A percentile compares a stretch with the other conserved stretches of the same genome.
Evolutionary conservation across 805 yeast genomes (phyloP).

Genomic region (Komagataella pseudopastoris): DNA sequence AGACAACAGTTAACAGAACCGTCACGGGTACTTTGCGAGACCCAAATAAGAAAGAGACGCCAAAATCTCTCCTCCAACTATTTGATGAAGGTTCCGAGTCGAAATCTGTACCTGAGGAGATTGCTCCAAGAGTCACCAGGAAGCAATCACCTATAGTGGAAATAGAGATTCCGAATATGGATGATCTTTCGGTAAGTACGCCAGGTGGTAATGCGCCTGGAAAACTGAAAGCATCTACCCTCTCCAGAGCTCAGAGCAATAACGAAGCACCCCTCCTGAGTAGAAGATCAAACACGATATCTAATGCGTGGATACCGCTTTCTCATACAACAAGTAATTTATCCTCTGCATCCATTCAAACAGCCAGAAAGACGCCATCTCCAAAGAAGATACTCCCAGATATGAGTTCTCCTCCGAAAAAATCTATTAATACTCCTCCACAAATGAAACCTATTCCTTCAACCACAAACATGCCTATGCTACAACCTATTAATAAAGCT

Average conservation of each 20-base stretch:
- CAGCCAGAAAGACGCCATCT: constrained; percentile 27
- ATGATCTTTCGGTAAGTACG: constrained; percentile 20
- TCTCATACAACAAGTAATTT: not conserved
- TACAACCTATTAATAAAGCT: constrained; percentile 41
- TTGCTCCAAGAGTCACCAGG: constrained; percentile 11
- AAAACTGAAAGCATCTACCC: not conserved
- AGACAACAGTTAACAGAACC: constrained; percentile 1
- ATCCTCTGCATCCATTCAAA: constrained; percentile 14
- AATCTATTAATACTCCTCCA: constrained; percentile 17
- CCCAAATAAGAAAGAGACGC: constrained; percentile 36
- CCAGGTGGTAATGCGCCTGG: not conserved
- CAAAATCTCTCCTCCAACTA: constrained; percentile 56
- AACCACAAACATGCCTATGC: constrained; percentile 25
- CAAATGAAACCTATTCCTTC: constrained; percentile 38
- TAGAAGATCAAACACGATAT: not conserved
- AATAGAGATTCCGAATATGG: constrained; percentile 62
- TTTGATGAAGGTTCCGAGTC: constrained; percentile 41
- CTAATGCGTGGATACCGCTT: not conserved
- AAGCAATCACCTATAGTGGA: constrained; percentile 44
- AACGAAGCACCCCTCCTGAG: not conserved
- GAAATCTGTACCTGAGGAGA: constrained; percentile 6
- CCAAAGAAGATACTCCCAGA: constrained; percentile 21
- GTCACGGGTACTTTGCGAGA: not conserved
- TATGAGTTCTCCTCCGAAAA: constrained; percentile 17
- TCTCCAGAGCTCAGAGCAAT: not conserved